Evolutionary conservation across 495 filamentous ascomycete species (phyloP).

Genomic region (Cenococcum geophilum): DNA sequence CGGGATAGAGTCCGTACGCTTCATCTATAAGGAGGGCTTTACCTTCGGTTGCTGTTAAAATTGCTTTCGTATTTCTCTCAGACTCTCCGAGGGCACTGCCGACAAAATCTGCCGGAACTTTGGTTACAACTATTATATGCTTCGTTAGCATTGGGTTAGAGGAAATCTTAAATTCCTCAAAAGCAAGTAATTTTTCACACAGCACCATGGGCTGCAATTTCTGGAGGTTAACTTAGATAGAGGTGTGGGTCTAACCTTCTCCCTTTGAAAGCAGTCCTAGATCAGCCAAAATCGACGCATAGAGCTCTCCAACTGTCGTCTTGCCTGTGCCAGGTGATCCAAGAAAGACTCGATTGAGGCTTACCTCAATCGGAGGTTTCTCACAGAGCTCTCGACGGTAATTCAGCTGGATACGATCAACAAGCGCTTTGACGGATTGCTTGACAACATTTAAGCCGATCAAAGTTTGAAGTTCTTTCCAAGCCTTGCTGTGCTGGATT

Average conservation of each 20-base stretch:
- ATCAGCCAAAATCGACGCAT: slow-evolving; percentile 33
- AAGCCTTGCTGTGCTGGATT: slow-evolving; percentile 40
- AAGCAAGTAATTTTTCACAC: too few relatives aligned
- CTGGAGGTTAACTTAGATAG: too few relatives aligned
- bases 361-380: slow-evolving; percentile 49
- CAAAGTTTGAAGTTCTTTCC: slow-evolving; percentile 54
- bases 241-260: slow-evolving; percentile 14
- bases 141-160: not conserved
- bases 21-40: slow-evolving; percentile 74
- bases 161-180: too few relatives aligned
- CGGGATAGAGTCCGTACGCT: slow-evolving; percentile 50
- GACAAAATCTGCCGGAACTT: slow-evolving; percentile 67
- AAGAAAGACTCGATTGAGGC: slow-evolving; percentile 67
- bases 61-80: slow-evolving; percentile 63
- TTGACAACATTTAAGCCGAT: slow-evolving; percentile 61
- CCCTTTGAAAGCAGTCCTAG: slow-evolving; percentile 34
- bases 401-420: slow-evolving; percentile 56
- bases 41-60: slow-evolving; percentile 55
- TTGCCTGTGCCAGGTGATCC: slow-evolving; percentile 71
- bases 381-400: slow-evolving; percentile 58
- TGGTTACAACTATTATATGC: slow-evolving; percentile 40
- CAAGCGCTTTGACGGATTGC: slow-evolving; percentile 48
- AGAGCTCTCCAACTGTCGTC: slow-evolving; percentile 69
- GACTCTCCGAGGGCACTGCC: slow-evolving; percentile 57
- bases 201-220: too few relatives aligned